These are phyloP conservation scores for Bryum argenteum DNA, from an alignment of 225 moss, liverwort and hornwort genomes.

Conservation along the genomic window DNA sequence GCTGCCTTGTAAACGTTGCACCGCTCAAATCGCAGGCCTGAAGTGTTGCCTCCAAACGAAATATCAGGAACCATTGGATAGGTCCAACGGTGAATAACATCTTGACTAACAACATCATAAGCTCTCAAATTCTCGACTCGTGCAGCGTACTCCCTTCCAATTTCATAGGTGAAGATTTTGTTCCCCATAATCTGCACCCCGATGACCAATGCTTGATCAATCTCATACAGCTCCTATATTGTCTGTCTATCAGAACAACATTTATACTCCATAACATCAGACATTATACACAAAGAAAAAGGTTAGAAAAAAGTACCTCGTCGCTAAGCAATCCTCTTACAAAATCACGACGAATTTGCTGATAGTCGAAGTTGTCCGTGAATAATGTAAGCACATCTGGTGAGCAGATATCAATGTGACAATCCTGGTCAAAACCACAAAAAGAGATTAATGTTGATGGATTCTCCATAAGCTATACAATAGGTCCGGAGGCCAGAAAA, in stretches of 20 bases:
- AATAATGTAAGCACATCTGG: slow-evolving; percentile 92
- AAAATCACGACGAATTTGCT: slow-evolving; percentile 93
- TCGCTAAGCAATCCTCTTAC: slow-evolving; percentile 93
- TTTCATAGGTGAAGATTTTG: slow-evolving; percentile 89
- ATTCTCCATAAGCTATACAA: not conserved
- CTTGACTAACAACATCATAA: slow-evolving; percentile 92
- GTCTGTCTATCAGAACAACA: not conserved
- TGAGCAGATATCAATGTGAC: slow-evolving; percentile 94
- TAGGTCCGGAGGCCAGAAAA: slow-evolving; percentile 1
- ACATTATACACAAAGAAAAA: not conserved
- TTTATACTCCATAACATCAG: not conserved
- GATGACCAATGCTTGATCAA: slow-evolving; percentile 27
- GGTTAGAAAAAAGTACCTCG: slow-evolving; percentile 60
- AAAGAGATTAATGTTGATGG: slow-evolving; percentile 15
- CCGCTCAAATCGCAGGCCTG: slow-evolving; percentile 78
- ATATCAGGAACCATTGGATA: slow-evolving; percentile 98
- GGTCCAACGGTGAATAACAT: slow-evolving; percentile 93
- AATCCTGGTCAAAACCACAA: slow-evolving; percentile 70
- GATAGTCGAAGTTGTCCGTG: slow-evolving; percentile 98
- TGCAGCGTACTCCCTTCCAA: slow-evolving; percentile 89
- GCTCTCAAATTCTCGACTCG: slow-evolving; percentile 92
- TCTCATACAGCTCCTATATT: not conserved
- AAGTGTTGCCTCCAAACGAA: slow-evolving; percentile 64
- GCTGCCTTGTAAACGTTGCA: slow-evolving; percentile 89
- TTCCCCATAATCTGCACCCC: slow-evolving; percentile 86